These are phyloP conservation scores for Candida ascalaphidarum DNA, from an alignment of 805 yeast genomes.

Conservation along the genomic window DNA sequence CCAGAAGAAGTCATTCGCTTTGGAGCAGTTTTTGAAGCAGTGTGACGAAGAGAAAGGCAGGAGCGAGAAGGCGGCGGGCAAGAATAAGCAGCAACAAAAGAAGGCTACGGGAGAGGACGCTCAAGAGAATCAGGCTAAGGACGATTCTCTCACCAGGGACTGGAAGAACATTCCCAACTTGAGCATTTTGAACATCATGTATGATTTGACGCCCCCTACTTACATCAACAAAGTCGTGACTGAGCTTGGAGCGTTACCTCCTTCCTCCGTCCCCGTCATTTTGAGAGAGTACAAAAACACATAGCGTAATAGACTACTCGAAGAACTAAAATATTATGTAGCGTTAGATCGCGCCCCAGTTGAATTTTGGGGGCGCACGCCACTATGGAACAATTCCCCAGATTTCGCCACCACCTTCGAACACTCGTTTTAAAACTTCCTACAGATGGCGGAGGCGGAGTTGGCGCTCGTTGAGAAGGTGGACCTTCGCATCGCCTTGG, in stretches of 20 bases:
- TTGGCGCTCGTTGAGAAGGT: constrained; percentile 62
- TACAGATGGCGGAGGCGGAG: constrained; percentile 28
- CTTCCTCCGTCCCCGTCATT: constrained; percentile 96
- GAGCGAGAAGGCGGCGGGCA: constrained; percentile 10
- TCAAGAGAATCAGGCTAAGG: constrained; percentile 5
- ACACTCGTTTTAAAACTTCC: too few relatives aligned
- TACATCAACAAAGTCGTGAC: constrained; percentile 92
- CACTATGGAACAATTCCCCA: too few relatives aligned
- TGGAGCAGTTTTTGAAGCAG: constrained; percentile 50
- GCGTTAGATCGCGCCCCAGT: too few relatives aligned
- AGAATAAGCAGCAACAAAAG: constrained; percentile 5
- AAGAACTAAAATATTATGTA: too few relatives aligned
- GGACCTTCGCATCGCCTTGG: constrained; percentile 73
- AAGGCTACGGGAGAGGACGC: constrained; percentile 2
- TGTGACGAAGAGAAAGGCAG: constrained; percentile 23
- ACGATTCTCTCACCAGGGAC: constrained; percentile 39
- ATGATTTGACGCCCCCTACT: constrained; percentile 90
- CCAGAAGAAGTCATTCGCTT: constrained; percentile 50
- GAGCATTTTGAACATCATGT: constrained; percentile 76
- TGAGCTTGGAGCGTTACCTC: constrained; percentile 93
- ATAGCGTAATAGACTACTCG: constrained; percentile 1
- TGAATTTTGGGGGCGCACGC: too few relatives aligned
- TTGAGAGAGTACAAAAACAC: constrained; percentile 77
- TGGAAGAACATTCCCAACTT: constrained; percentile 60
- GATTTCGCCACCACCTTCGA: too few relatives aligned